phyloP scores from a whole-genome alignment of 352 stramenopile species.

The Phytopythium cucurbitacearum region DNA sequence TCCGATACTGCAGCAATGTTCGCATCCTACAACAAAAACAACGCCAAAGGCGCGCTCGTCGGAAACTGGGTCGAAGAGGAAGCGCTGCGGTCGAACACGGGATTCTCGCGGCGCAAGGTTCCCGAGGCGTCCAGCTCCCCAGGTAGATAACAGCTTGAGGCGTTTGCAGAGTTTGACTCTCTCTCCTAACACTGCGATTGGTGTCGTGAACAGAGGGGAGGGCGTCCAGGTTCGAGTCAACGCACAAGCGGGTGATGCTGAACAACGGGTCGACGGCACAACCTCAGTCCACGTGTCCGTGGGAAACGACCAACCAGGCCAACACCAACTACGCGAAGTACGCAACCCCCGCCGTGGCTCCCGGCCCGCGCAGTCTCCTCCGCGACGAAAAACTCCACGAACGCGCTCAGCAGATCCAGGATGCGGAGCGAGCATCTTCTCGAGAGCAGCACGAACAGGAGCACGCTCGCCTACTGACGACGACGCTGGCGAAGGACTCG shows the following conservation, averaged over 20 bases:
- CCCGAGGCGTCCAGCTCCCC: constrained; percentile 25
- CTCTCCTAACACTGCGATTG: not conserved
- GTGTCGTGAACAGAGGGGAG: constrained; percentile 23
- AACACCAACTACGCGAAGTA: constrained; percentile 43
- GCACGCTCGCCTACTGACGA: constrained; percentile 9
- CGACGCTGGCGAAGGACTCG: constrained; percentile 29
- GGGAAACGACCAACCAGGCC: constrained; percentile 59
- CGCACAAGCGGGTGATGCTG: constrained; percentile 45
- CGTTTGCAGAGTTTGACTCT: not conserved
- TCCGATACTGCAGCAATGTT: constrained; percentile 27
- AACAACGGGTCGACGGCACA: constrained; percentile 19
- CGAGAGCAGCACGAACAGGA: constrained; percentile 21
- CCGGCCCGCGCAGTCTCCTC: constrained; percentile 36
- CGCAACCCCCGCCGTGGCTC: constrained; percentile 16
- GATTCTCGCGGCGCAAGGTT: constrained; percentile 53
- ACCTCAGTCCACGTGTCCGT: constrained; percentile 12
- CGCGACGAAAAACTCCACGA: constrained; percentile 40
- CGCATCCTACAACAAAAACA: constrained; percentile 79
- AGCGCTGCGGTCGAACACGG: constrained; percentile 52
- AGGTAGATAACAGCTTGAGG: constrained; percentile 10
- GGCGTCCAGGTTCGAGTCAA: constrained; percentile 37
- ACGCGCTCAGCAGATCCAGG: constrained; percentile 30
- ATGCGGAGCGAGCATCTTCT: constrained; percentile 24
- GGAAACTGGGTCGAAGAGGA: constrained; percentile 87
- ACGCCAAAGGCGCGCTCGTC: constrained; percentile 64